Base-by-base conservation (phyloP, 2,329 filamentous ascomycete species). In the Penicillium aurantiogriseum region DNA sequence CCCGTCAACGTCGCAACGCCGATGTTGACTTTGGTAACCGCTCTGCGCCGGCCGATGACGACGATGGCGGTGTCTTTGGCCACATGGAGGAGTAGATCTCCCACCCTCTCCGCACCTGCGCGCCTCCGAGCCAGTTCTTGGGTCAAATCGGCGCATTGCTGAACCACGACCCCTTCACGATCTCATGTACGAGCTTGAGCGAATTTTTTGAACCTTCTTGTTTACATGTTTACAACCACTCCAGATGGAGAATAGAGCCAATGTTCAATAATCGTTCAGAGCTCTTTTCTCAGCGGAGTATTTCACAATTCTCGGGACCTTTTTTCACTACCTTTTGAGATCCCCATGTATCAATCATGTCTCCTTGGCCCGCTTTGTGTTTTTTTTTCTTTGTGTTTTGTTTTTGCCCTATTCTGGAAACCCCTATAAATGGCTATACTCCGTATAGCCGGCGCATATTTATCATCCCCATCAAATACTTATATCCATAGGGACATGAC, bases 1-100 rank as follows among this genome's bases (percentile, higher is more conserved):
- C 66, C 31, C 68, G 73, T 51, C 70, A 75, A 54, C 67, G 63
- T 44, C 71, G 68, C 58, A 73, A 73, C 44, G 70, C 71, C 23
- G 71, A 73, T 45, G 71, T 73, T 45, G 71, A 73, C 62, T 73
- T 73, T 59, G 64, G 69, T 38, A 71, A 63, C 61, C 69, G 70
- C 40, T 60, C 69, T 17, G 84, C 84, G 50, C 84, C 88, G 61
- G 88, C 87, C 74, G 90, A 95, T 67, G 92, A 96, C 67, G 92
- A 96, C 62, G 93, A 97, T 65, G 92, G 97, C 64, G 92, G 92
- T 71, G 89, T 97, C 68, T 99, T 99, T 80, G 92, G 92, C 56
- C 86, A 86, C 66, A 97, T 97, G 93, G 94, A 99, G 77, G 91
- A 96, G 76, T 94, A 81, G 75, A 78, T 51, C 29, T 21, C 13